These are phyloP conservation scores for Cafeteria roenbergensis DNA, from an alignment of 108 stramenopile species.

Conservation along the genomic window DNA sequence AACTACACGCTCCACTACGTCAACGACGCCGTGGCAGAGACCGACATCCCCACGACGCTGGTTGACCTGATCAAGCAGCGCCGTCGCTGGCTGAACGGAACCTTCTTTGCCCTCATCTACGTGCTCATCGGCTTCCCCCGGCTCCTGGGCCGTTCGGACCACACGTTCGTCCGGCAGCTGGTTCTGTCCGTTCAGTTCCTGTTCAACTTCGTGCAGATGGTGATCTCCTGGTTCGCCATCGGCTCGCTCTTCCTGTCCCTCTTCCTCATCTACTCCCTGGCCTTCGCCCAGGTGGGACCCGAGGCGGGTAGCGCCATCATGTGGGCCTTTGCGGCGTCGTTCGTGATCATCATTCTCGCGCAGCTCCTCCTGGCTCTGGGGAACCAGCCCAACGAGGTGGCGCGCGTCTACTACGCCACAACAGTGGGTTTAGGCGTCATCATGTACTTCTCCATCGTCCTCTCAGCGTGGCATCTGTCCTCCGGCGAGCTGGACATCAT, in stretches of 20 bases:
- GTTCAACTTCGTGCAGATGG: neutral
- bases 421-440: neutral
- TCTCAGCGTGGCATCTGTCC: neutral
- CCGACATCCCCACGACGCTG: neutral
- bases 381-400: no score
- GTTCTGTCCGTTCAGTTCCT: neutral
- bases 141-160: neutral
- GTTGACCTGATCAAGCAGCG: neutral
- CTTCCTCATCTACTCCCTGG: neutral
- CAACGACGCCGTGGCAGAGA: neutral
- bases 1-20: neutral
- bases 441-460: neutral
- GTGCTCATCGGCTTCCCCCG: neutral
- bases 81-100: conserved; percentile 9
- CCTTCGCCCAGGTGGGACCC: neutral
- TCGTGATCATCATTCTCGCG: neutral
- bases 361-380: conserved; percentile 2
- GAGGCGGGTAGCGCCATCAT: neutral
- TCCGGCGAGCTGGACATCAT: neutral
- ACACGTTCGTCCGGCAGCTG: neutral
- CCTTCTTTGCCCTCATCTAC: neutral
- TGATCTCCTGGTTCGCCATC: neutral
- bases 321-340: neutral
- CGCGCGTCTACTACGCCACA: neutral
- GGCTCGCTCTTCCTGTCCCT: neutral